Conservation (phyloP, 2,329 filamentous ascomycete species). For the Penicillium digitatum region DNA sequence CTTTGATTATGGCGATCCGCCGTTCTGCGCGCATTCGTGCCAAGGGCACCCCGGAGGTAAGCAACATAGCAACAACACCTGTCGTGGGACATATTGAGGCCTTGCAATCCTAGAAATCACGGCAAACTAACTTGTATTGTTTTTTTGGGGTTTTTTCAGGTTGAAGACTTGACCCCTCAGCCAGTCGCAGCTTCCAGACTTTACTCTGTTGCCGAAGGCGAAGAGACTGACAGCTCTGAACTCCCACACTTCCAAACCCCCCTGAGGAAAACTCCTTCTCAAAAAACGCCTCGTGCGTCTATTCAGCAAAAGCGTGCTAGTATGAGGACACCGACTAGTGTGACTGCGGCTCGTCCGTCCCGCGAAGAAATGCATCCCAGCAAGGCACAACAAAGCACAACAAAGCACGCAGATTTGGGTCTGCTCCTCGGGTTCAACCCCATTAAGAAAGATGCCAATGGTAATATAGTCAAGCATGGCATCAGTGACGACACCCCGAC, state of each 20-base stretch:
- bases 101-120: not conserved
- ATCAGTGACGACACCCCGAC: slow-evolving; percentile 40
- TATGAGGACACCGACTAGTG: slow-evolving; percentile 45
- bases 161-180: slow-evolving; percentile 22
- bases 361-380: slow-evolving; percentile 88
- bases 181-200: slow-evolving; percentile 34
- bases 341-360: slow-evolving; percentile 64
- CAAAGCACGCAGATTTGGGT: slow-evolving; percentile 72
- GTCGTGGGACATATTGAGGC: slow-evolving; percentile 9
- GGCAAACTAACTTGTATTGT: slow-evolving; percentile 6
- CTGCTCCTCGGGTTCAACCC: slow-evolving; percentile 78
- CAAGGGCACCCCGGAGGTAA: slow-evolving; percentile 34
- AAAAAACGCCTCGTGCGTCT: slow-evolving; percentile 31
- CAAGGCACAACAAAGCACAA: slow-evolving; percentile 70
- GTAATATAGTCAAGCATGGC: slow-evolving; percentile 33
- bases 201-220: slow-evolving; percentile 46
- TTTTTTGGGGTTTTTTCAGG: slow-evolving; percentile 14
- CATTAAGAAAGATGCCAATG: slow-evolving; percentile 51
- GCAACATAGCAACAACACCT: slow-evolving; percentile 15
- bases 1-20: slow-evolving; percentile 35
- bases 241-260: slow-evolving; percentile 25
- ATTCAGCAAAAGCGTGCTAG: slow-evolving; percentile 23
- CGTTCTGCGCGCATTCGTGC: slow-evolving; percentile 40
- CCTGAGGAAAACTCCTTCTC: slow-evolving; percentile 18
- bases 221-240: slow-evolving; percentile 40